Base-by-base conservation (phyloP, 495 filamentous ascomycete genomes). In the Saxophila tyrrhenica region DNA sequence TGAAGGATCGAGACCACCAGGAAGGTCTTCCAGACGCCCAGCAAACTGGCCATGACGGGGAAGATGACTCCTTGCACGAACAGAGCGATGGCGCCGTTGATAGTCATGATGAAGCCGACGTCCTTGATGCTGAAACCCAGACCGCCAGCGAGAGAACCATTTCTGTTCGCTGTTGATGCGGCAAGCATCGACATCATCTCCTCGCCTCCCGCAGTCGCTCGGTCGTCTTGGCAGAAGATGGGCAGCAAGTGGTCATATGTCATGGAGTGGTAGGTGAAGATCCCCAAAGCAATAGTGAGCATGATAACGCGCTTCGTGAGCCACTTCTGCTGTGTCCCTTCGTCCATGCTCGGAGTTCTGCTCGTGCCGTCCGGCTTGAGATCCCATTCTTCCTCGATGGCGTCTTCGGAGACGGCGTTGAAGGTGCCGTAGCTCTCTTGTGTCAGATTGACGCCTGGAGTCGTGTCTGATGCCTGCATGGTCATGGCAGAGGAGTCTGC, bases 191-290 rank as follows among this genome's bases (percentile, higher is more conserved):
- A 39, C 2, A 29, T 62, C 62, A 21, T 58, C 61, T 59, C 56
- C 3, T 52, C 19, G 23, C 47, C 19, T 15, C 49, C 46, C 13
- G 17, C 55, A 22, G 59, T 22, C 3, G 62, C 60, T 0, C 71
- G 73, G 45, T 81, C 72, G 57, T 92, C 87, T 66, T 91, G 86
- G 19, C 90, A 72, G 68, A 89, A 92, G 24, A 92, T 91, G 3
- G 87, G 87, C 35, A 92, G 69, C 0, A 92, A 77, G 66, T 88
- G 84, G 58, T 91, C 87, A 59, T 85, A 92, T 15, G 84, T 86
- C 87, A 92, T 92, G 38, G 80, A 85, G 63, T 91, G 87, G 55
- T 90, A 91, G 0, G 85, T 89, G 69, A 89, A 92, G 55, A 92
- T 87, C 3, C 83, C 82, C 24, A 92, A 72, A 3, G 87, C 79